Percentiles rank a stretch among this genome's conserved stretches.
Conservation (phyloP, 345 rosid genomes). For the Physaria fendleri region DNA sequence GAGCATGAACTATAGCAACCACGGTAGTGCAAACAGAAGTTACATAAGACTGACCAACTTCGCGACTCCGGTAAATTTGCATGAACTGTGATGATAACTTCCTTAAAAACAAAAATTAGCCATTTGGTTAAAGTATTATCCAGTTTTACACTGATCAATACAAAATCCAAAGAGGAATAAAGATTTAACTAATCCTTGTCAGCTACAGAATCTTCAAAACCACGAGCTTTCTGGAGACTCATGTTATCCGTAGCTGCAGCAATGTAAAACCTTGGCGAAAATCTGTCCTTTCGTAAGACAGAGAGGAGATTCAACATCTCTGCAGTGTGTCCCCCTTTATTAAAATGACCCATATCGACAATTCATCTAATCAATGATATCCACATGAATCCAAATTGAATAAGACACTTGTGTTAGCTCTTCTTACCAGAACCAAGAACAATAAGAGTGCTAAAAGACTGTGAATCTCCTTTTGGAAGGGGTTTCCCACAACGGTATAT, state of each 20-base stretch:
- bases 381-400: not conserved
- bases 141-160: not conserved
- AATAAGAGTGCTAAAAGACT: conserved; percentile 41
- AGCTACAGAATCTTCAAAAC: conserved; percentile 50
- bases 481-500: conserved; percentile 43
- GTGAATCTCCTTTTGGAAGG: conserved; percentile 26
- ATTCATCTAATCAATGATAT: not conserved
- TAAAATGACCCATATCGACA: not conserved
- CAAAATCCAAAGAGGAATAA: not conserved
- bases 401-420: not conserved
- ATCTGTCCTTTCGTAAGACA: conserved; percentile 51
- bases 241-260: conserved; percentile 92
- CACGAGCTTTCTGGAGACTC: conserved; percentile 86
- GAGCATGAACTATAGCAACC: conserved; percentile 57
- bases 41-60: conserved; percentile 88
- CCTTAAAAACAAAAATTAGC: conserved; percentile 23
- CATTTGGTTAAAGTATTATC: not conserved
- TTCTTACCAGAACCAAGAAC: conserved; percentile 61
- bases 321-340: conserved; percentile 91
- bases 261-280: conserved; percentile 65
- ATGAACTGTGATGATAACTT: conserved; percentile 37
- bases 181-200: conserved; percentile 34
- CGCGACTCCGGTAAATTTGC: conserved; percentile 88
- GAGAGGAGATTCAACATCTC: conserved; percentile 84
- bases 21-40: conserved; percentile 85